phyloP scores from a whole-genome alignment of 371 early-diverging fungal genomes.

The Batkoa obscura region DNA sequence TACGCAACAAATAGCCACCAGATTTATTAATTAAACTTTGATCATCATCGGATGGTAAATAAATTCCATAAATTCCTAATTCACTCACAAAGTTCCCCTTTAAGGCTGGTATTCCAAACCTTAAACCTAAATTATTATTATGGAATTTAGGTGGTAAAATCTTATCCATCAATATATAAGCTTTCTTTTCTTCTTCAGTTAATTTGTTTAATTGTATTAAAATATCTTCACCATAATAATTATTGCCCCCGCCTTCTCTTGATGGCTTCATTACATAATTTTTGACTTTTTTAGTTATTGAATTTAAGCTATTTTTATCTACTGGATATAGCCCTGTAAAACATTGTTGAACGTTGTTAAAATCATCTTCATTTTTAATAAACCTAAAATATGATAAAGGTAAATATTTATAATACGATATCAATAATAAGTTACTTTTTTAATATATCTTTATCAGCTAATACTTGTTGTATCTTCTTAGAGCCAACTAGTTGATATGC shows the following conservation, averaged over 20 bases:
- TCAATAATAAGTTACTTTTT: constrained; percentile 34
- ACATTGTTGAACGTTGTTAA: constrained; percentile 34
- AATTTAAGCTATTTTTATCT: constrained; percentile 44
- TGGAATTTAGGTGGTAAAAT: constrained; percentile 58
- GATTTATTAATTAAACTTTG: constrained; percentile 39
- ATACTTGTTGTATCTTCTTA: constrained; percentile 89
- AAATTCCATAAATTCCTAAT: constrained; percentile 83
- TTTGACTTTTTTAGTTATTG: constrained; percentile 39
- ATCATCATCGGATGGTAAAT: constrained; percentile 35
- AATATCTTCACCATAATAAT: constrained; percentile 82
- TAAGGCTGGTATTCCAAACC: constrained; percentile 48
- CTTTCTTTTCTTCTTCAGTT: constrained; percentile 23
- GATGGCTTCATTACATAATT: constrained; percentile 87
- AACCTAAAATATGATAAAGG: constrained; percentile 18
- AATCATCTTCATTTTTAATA: constrained; percentile 28
- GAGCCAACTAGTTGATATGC: constrained; percentile 85
- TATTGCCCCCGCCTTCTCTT: constrained; percentile 93
- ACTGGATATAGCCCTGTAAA: constrained; percentile 85
- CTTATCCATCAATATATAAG: constrained; percentile 77
- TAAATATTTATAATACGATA: background rate
- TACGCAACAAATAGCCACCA: constrained; percentile 83
- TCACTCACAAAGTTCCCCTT: constrained; percentile 66
- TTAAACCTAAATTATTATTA: constrained; percentile 46
- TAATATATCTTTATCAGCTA: constrained; percentile 58
- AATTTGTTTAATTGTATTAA: constrained; percentile 25